A percentile compares a stretch with the other conserved stretches of the same genome.
phyloP scores from a whole-genome alignment of 192 early-diverging fungal species.

The Funneliformis geosporum region DNA sequence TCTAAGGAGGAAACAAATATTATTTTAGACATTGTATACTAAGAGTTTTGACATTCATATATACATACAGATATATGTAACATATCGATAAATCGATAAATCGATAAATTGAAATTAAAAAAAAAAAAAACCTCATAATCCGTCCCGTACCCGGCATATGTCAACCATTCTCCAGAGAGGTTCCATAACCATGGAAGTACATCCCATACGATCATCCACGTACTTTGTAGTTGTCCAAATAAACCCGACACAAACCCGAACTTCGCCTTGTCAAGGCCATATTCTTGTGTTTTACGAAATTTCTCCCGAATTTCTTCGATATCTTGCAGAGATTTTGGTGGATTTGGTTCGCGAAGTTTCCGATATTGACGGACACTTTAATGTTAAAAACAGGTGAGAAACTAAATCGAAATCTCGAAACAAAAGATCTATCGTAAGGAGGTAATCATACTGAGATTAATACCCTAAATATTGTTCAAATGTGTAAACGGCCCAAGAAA shows the following conservation, averaged over 20 bases:
- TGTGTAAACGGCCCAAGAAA: constrained; percentile 69
- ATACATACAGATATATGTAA: too few species aligned
- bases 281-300: constrained; percentile 81
- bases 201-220: constrained; percentile 68
- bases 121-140: constrained; percentile 66
- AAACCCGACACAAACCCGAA: constrained; percentile 71
- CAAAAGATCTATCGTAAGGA: neutral
- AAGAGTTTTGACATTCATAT: neutral
- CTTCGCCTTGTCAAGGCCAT: constrained; percentile 81
- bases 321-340: constrained; percentile 69
- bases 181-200: constrained; percentile 76
- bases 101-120: constrained; percentile 4
- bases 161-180: constrained; percentile 54
- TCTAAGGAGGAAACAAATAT: constrained; percentile 49
- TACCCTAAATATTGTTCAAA: constrained; percentile 84
- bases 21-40: neutral
- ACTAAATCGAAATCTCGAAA: neutral
- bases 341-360: constrained; percentile 62
- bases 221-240: constrained; percentile 67
- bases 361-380: constrained; percentile 73
- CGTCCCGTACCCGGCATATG: constrained; percentile 53
- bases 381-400: neutral
- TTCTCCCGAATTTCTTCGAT: constrained; percentile 73
- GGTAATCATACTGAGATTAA: neutral
- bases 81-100: too few species aligned